Evolutionary conservation across 2,329 filamentous ascomycete genomes (phyloP), one percentile per base, ranked within the genome.

Genomic region (Emmonsiellopsis sp.): DNA sequence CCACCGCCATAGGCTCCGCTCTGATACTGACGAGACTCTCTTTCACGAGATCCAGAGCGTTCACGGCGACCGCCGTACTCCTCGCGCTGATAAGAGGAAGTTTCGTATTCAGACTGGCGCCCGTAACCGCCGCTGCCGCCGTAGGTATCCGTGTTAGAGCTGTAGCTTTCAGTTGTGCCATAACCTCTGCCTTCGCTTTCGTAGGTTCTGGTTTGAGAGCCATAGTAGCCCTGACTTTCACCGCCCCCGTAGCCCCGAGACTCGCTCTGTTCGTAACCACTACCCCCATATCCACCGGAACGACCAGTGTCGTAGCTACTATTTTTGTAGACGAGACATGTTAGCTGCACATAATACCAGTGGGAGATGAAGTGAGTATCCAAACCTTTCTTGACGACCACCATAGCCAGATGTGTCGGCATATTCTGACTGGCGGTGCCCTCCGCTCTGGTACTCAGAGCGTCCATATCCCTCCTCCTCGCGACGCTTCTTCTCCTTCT

Each of bases 21-120:
- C 37, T 52, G 40, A 43, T 59, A 56, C n/a, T 54, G 53, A 15
- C 54, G 52, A 10, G 49, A 41, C 16, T 58, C 48, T 37, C 54
- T 38, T 42, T 54, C 54, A 16, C 42, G 30, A 10, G 44, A 44
- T 15, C 52, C 37, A 31, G 32, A 47, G n/a, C 51, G 54, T 32
- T 52, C 53, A 45, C 53, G 54, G 15, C 34, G 45, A 16, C 53
- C 31, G 5, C 55, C 34, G 9, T 52, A 44, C 4, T 40, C 31
- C 13, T 52, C 13, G 43, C 43, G 58, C 26, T 61, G 54, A 20
- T 58, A 57, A 53, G 59, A 60, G 46, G 55, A 59, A 34, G 37
- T 15, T 54, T 50, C 35, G 11, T 50, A 34, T 47, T 47, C 51
- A 11, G 34, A 16, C 38, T 15, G 31, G 41, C 20, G 34, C 6